Evolutionary conservation across 2,329 filamentous ascomycete genomes (phyloP).

Genomic region (Aspergillus sp.): DNA sequence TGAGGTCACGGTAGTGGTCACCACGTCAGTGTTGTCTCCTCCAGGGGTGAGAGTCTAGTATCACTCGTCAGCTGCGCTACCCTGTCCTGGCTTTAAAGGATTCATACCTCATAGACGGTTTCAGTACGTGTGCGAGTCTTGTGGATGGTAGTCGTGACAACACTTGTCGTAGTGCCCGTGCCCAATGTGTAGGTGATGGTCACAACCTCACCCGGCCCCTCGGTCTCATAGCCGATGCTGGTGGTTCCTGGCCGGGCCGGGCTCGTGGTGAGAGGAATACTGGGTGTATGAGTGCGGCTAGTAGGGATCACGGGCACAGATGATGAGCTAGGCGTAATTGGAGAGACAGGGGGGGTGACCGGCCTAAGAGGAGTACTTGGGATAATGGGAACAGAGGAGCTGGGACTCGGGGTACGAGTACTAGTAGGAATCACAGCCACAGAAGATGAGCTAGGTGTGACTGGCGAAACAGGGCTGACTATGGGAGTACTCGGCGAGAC

Average conservation of each 20-base stretch:
- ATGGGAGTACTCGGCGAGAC: background rate
- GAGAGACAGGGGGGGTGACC: background rate
- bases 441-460: conserved; percentile 12
- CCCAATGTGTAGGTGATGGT: conserved; percentile 48
- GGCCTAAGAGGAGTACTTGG: background rate
- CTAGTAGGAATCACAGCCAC: background rate
- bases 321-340: background rate
- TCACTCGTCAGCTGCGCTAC: background rate
- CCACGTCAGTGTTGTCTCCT: background rate
- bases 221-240: conserved; percentile 17
- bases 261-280: conserved; percentile 18
- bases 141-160: conserved; percentile 45
- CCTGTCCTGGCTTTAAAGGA: background rate
- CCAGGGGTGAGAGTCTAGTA: conserved; percentile 13
- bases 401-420: background rate
- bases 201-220: conserved; percentile 29
- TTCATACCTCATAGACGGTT: conserved; percentile 34
- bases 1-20: background rate
- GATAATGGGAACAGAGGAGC: conserved; percentile 15
- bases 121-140: conserved; percentile 34
- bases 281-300: conserved; percentile 12
- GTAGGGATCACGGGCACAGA: conserved; percentile 10
- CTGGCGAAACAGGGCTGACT: conserved; percentile 1
- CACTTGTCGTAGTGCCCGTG: conserved; percentile 38
- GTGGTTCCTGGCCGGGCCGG: conserved; percentile 9